These are phyloP conservation scores for Alternaria viburni DNA, from an alignment of 2,329 filamentous ascomycete species.

Conservation along the genomic window DNA sequence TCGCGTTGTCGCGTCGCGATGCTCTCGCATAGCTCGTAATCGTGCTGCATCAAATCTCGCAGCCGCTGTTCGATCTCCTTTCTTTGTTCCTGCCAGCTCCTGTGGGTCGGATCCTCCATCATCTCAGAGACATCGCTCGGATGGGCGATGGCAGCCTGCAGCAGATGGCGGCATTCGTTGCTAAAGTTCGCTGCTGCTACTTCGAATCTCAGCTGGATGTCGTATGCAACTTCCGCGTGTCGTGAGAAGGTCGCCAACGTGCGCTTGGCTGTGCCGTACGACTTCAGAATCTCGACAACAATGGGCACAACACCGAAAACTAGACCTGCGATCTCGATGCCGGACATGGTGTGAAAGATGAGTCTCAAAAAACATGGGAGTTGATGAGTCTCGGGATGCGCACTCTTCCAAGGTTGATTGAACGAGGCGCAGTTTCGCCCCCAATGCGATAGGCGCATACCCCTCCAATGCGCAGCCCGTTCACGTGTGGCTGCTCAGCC, in stretches of 20 bases:
- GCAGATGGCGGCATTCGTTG: slow-evolving; percentile 7
- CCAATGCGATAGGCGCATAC: neutral
- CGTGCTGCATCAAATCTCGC: slow-evolving; percentile 9
- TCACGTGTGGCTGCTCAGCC: neutral
- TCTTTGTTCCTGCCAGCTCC: slow-evolving; percentile 8
- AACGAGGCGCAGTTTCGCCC: neutral
- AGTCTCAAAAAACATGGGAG: neutral
- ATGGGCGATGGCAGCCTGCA: slow-evolving; percentile 9
- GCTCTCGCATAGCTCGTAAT: slow-evolving; percentile 11
- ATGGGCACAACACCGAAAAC: neutral
- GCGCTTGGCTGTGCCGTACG: neutral
- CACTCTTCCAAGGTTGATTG: neutral
- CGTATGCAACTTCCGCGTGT: neutral
- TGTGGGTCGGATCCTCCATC: slow-evolving; percentile 6
- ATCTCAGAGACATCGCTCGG: slow-evolving; percentile 11
- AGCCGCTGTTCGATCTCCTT: slow-evolving; percentile 7
- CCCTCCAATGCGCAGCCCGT: neutral
- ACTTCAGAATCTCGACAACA: neutral
- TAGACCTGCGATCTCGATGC: neutral
- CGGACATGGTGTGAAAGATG: neutral
- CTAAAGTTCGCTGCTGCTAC: neutral
- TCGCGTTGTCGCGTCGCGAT: slow-evolving; percentile 12
- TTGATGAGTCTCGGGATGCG: neutral
- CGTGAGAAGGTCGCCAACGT: neutral
- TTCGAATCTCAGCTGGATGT: neutral